A percentile compares a stretch with the other conserved stretches of the same genome.
Evolutionary conservation across 441 rosid species (phyloP).

Genomic region (Pelargonium cotyledonis): DNA sequence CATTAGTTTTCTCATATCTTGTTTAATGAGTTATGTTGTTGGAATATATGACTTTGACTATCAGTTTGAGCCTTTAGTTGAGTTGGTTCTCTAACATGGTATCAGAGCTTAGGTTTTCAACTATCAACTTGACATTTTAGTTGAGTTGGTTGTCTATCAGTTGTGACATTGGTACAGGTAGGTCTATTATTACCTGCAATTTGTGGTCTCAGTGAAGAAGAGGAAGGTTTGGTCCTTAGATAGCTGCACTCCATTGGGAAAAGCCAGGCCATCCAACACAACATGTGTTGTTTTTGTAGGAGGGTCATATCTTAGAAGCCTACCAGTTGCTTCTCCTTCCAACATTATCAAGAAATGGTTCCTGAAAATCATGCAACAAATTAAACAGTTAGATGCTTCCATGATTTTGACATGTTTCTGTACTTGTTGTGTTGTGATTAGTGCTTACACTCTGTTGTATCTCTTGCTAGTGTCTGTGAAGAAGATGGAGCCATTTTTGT

Average conservation of each 20-base stretch:
- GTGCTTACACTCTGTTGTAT: constrained; percentile 74
- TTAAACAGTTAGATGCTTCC: background rate
- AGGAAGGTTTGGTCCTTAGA: constrained; percentile 76
- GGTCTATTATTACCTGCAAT: constrained; percentile 53
- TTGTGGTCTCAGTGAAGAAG: constrained; percentile 83
- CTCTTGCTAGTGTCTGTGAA: constrained; percentile 89
- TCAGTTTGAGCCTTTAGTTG: too few relatives aligned
- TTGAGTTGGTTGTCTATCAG: too few relatives aligned
- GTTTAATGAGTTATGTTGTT: too few relatives aligned
- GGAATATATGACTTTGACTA: too few relatives aligned
- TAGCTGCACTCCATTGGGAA: constrained; percentile 85
- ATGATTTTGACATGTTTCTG: background rate
- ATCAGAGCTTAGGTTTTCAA: too few relatives aligned
- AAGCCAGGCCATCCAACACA: constrained; percentile 77
- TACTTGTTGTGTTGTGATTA: background rate
- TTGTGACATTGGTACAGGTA: too few relatives aligned
- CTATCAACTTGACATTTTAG: too few relatives aligned
- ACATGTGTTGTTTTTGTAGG: constrained; percentile 64
- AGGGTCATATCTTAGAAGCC: constrained; percentile 87
- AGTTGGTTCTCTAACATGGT: too few relatives aligned
- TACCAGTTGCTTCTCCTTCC: constrained; percentile 94
- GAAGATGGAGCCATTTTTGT: constrained; percentile 82
- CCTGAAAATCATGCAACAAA: constrained; percentile 25
- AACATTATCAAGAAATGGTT: constrained; percentile 78
- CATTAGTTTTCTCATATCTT: background rate